Conservation (phyloP, 2,329 filamentous ascomycete genomes). For the Aspergillus novofumigatus region DNA sequence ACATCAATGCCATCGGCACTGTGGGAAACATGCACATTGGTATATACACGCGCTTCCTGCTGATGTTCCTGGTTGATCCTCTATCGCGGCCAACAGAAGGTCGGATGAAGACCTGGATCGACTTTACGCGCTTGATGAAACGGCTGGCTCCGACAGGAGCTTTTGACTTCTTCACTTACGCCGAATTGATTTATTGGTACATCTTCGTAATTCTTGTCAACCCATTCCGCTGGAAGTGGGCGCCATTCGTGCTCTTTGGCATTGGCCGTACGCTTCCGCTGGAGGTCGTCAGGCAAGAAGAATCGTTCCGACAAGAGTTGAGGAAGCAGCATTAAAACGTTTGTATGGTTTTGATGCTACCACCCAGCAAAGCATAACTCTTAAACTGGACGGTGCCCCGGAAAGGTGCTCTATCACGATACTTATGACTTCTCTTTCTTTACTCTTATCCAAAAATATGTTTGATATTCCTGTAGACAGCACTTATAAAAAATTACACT, state of each 20-base stretch:
- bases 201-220: conserved; percentile 73
- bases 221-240: conserved; percentile 90
- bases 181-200: conserved; percentile 83
- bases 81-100: conserved; percentile 65
- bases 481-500: neutral
- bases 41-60: conserved; percentile 78
- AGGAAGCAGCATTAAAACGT: conserved; percentile 20
- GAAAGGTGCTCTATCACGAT: neutral
- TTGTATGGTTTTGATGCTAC: neutral
- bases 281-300: conserved; percentile 63
- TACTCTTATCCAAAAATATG: neutral
- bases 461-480: neutral
- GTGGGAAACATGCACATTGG: conserved; percentile 88
- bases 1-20: conserved; percentile 72
- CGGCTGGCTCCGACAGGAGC: conserved; percentile 64
- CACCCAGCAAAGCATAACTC: neutral
- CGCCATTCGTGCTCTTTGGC: conserved; percentile 74
- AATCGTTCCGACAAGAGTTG: conserved; percentile 33
- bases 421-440: neutral
- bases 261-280: conserved; percentile 64
- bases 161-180: conserved; percentile 87
- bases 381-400: neutral
- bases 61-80: conserved; percentile 82
- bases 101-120: conserved; percentile 84
- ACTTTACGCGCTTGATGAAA: conserved; percentile 74